These are phyloP conservation scores for Phytophthora palmivora DNA, from an alignment of 352 stramenopile species.

Conservation along the genomic window DNA sequence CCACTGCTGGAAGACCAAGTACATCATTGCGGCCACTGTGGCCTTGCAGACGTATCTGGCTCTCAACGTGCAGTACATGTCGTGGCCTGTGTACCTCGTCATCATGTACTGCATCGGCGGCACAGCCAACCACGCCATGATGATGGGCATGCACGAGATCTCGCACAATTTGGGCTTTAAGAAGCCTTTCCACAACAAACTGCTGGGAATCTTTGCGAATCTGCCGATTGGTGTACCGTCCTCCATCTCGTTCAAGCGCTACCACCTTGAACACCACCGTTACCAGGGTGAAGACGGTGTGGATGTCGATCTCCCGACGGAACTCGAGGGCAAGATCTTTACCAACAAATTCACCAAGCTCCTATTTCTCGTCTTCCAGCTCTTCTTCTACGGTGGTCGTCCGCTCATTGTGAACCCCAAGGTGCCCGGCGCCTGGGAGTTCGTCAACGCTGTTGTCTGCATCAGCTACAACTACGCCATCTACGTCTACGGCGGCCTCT, in stretches of 20 bases:
- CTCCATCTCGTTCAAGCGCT: conserved; percentile 95
- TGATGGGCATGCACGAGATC: conserved; percentile 96
- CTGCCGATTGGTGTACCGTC: conserved; percentile 93
- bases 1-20: conserved; percentile 87
- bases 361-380: conserved; percentile 93
- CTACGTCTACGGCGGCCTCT: conserved; percentile 78
- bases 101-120: conserved; percentile 91
- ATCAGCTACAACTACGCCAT: conserved; percentile 89
- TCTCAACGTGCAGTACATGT: conserved; percentile 68
- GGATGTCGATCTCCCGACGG: conserved; percentile 96
- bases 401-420: conserved; percentile 95
- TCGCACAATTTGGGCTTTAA: conserved; percentile 97
- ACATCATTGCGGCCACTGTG: conserved; percentile 80
- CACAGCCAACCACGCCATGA: conserved; percentile 95
- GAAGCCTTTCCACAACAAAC: conserved; percentile 88
- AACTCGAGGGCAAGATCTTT: conserved; percentile 92
- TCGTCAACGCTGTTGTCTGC: conserved; percentile 87
- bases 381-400: conserved; percentile 93
- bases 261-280: conserved; percentile 98
- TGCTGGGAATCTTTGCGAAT: conserved; percentile 94
- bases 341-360: conserved; percentile 89
- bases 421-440: conserved; percentile 82
- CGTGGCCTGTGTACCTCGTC: conserved; percentile 65
- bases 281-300: conserved; percentile 93
- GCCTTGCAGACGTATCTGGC: conserved; percentile 85